Conservation (phyloP, 169 alveolate species). For the Fabrea salina region DNA sequence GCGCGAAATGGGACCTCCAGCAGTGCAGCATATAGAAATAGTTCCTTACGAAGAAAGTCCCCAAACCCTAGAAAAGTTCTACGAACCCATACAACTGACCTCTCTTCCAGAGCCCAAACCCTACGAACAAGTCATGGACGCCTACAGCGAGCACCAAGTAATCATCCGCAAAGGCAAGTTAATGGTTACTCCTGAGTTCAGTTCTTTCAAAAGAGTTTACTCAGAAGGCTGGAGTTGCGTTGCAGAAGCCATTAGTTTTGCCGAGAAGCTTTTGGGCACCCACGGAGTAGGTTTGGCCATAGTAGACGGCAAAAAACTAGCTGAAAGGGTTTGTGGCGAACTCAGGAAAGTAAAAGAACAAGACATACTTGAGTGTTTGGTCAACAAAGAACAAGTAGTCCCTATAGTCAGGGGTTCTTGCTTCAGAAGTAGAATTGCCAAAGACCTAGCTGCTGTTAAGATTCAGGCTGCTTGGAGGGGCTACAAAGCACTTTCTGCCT, state of each 20-base stretch:
- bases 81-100: background rate
- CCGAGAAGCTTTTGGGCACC: conserved; percentile 52
- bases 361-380: conserved; percentile 50
- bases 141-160: conserved; percentile 35
- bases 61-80: background rate
- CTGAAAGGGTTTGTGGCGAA: conserved; percentile 12
- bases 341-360: conserved; percentile 46
- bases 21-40: background rate
- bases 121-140: conserved; percentile 36
- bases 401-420: conserved; percentile 42
- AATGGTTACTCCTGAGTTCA: conserved; percentile 58
- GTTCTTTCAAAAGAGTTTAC: conserved; percentile 39
- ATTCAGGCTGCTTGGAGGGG: conserved; percentile 63
- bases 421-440: conserved; percentile 48
- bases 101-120: background rate
- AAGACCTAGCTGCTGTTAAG: conserved; percentile 58
- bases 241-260: conserved; percentile 48
- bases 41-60: background rate
- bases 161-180: conserved; percentile 48
- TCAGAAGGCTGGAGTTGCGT: conserved; percentile 67
- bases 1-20: conserved; percentile 14
- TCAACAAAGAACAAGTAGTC: conserved; percentile 45
- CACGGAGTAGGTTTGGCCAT: conserved; percentile 53
- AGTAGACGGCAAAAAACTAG: conserved; percentile 58
- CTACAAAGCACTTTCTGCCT: conserved; percentile 55